Conservation (phyloP, 2,329 filamentous ascomycete genomes). For the Tolypocladium amazonense region DNA sequence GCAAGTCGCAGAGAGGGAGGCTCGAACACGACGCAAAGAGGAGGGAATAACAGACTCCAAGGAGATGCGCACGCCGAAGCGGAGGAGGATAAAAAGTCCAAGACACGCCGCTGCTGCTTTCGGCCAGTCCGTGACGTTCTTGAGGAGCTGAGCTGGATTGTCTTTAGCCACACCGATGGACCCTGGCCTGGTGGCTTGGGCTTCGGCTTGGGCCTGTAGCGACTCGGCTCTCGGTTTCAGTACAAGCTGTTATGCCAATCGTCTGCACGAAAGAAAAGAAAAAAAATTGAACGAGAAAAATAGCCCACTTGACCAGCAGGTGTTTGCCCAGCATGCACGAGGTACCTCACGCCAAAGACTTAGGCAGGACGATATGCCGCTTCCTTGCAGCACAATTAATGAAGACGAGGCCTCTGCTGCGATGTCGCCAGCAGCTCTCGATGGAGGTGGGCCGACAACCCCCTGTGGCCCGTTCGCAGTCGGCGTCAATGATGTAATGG, state of each 20-base stretch:
- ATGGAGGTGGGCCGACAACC: neutral
- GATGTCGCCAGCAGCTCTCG: neutral
- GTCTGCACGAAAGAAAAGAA: neutral
- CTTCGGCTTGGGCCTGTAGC: neutral
- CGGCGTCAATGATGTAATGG: neutral
- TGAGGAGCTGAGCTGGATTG: neutral
- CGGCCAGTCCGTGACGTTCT: neutral
- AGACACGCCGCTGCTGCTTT: neutral
- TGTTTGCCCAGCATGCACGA: neutral
- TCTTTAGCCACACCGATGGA: neutral
- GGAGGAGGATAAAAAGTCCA: neutral
- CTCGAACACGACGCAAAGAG: neutral
- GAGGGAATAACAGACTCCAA: neutral
- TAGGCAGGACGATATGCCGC: neutral
- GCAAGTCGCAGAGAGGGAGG: neutral
- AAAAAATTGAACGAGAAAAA: neutral
- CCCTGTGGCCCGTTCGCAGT: neutral
- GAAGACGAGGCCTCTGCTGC: neutral
- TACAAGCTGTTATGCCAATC: neutral
- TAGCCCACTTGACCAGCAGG: neutral
- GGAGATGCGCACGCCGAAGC: neutral
- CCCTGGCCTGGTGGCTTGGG: neutral
- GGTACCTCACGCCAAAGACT: neutral
- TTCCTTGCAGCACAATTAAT: neutral
- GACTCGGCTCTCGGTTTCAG: neutral